Base-by-base conservation (phyloP, 2,329 filamentous ascomycete species). In the Incumbomyces delicatus region DNA sequence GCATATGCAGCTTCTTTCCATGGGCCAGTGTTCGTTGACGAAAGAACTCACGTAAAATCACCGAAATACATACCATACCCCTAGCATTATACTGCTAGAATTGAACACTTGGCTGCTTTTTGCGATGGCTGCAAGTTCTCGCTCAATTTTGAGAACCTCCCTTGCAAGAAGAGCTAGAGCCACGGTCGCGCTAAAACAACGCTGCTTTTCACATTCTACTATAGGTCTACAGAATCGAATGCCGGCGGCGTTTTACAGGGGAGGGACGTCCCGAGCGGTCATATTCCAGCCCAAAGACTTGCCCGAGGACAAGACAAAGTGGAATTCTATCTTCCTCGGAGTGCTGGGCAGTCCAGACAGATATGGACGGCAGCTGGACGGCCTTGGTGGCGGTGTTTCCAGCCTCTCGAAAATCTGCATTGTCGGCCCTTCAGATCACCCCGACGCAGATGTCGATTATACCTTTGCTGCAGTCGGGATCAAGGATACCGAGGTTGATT, bases 371-470 rank as follows among this genome's bases (percentile, higher is more conserved):
- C 83, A 87, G 62, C 76, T 87, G 1, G 73, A 87, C 59, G 82
- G 83, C 7, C 72, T 86, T 61, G 82, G 83, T 2, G 80, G 77
- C 0, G 82, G 81, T 3, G 69, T 82, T 46, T 83, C 80, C 12
- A 80, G 76, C 40, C 74, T 83, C 2, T 82, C 77, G 45, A 87
- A 87, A 61, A 69, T 87, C 17, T 83, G 81, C 63, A 70, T 87
- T 1, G 70, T 87, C 1, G 74, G 73, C 2, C 65, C 66, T 1
- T 70, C 77, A 2, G 57, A 62, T 1, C 64, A 69, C n/a, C 50
- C 60, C 0, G 72, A 70, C 18, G 72, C 72, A 0, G 75, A 85
- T 52, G 70, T 85, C 10, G 78, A 83, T 49, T 87, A 81, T 58
- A 87, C 81, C 0, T 87, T 87, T 58, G 75, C 81, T 1, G 77